Evolutionary conservation across 2,329 filamentous ascomycete genomes (phyloP).

Genomic region (Trichoderma sp.): DNA sequence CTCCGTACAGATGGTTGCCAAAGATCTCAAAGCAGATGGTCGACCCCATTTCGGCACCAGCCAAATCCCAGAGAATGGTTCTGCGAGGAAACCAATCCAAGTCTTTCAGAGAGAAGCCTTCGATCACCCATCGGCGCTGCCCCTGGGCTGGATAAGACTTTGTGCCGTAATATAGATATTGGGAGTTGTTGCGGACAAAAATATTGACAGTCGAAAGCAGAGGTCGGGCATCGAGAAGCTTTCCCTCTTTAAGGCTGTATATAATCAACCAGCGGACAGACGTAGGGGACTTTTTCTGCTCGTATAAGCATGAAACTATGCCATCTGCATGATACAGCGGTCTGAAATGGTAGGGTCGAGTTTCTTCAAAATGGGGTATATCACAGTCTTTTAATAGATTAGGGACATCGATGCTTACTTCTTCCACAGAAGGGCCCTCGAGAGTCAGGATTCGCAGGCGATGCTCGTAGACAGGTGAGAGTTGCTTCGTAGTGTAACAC

Average conservation of each 20-base stretch:
- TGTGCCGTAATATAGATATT: conserved; percentile 67
- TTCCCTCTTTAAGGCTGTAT: conserved; percentile 42
- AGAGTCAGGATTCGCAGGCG: conserved; percentile 61
- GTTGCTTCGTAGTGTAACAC: conserved; percentile 57
- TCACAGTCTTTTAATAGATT: conserved; percentile 34
- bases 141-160: conserved; percentile 57
- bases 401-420: conserved; percentile 59
- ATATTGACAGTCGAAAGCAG: conserved; percentile 55
- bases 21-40: conserved; percentile 73
- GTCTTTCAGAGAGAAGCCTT: conserved; percentile 50
- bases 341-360: conserved; percentile 49
- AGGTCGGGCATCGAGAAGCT: conserved; percentile 43
- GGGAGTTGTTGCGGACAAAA: conserved; percentile 65
- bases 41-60: conserved; percentile 65
- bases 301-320: conserved; percentile 60
- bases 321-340: conserved; percentile 59
- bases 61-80: conserved; percentile 58
- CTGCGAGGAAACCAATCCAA: conserved; percentile 44
- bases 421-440: conserved; percentile 47
- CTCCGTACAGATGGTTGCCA: conserved; percentile 64
- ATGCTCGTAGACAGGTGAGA: conserved; percentile 33
- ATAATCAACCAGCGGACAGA: conserved; percentile 55
- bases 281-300: conserved; percentile 38
- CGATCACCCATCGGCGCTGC: conserved; percentile 63
- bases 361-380: conserved; percentile 37